Evolutionary conservation across 441 rosid genomes (phyloP).

Genomic region (Arabidopsis lyrata): DNA sequence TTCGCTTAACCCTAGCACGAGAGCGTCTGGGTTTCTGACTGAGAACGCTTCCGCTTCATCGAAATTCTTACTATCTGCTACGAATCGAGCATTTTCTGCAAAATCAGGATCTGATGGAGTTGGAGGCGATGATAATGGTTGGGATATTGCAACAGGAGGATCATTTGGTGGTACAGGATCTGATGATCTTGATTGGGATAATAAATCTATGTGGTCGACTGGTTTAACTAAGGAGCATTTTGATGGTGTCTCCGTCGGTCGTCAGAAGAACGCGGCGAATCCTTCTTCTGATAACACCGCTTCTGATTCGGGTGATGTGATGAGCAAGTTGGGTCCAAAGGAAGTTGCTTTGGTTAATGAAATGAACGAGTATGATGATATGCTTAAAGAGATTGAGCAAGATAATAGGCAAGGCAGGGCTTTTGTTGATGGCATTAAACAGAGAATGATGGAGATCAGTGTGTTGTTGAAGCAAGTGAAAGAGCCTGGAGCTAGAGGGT

Average conservation of each 20-base stretch:
- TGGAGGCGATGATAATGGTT: slow-evolving; percentile 48
- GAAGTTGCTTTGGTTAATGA: slow-evolving; percentile 47
- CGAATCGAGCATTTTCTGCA: slow-evolving; percentile 49
- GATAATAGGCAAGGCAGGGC: slow-evolving; percentile 52
- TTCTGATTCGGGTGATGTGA: slow-evolving; percentile 37
- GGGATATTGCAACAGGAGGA: slow-evolving; percentile 50
- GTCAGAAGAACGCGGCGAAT: slow-evolving; percentile 36
- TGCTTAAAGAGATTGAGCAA: slow-evolving; percentile 49
- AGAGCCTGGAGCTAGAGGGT: slow-evolving; percentile 89
- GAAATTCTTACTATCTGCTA: slow-evolving; percentile 8
- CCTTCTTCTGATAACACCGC: neutral
- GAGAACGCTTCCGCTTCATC: slow-evolving; percentile 42
- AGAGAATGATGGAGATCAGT: slow-evolving; percentile 59
- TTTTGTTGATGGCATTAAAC: slow-evolving; percentile 64
- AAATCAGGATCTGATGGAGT: slow-evolving; percentile 51
- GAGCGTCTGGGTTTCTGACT: slow-evolving; percentile 37
- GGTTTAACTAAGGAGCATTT: slow-evolving; percentile 87
- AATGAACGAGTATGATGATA: slow-evolving; percentile 59
- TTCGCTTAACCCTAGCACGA: slow-evolving; percentile 41
- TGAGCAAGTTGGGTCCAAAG: slow-evolving; percentile 43
- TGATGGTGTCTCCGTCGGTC: slow-evolving; percentile 67
- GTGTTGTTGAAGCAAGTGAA: slow-evolving; percentile 70
- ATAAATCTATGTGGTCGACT: slow-evolving; percentile 79
- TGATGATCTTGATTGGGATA: slow-evolving; percentile 68
- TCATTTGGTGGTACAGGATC: slow-evolving; percentile 49